These are phyloP conservation scores for Tricholoma saponaceum DNA, from an alignment of 768 basidiomycete species.

Conservation along the genomic window DNA sequence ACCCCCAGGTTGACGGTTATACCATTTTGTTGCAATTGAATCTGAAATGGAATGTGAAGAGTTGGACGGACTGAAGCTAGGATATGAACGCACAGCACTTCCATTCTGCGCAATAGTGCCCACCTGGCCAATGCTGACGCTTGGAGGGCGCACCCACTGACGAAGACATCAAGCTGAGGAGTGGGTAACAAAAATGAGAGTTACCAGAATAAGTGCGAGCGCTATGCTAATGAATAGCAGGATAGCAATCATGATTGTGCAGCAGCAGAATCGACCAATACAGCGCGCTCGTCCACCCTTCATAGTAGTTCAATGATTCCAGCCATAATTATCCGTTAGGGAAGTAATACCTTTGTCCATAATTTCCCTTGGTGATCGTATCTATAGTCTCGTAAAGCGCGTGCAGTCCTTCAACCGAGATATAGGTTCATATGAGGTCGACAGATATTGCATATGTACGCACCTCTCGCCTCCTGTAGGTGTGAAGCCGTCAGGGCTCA, in stretches of 20 bases:
- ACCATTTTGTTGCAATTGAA: constrained; percentile 39
- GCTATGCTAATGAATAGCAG: constrained; percentile 65
- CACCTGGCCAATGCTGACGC: constrained; percentile 53
- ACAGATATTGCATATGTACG: neutral
- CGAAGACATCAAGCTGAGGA: neutral
- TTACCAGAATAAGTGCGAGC: constrained; percentile 64
- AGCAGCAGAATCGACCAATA: constrained; percentile 70
- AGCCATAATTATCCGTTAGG: neutral
- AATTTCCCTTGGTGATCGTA: constrained; percentile 56
- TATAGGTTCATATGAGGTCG: neutral
- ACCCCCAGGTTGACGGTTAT: constrained; percentile 58
- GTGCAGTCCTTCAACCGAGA: constrained; percentile 27
- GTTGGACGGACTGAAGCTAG: neutral
- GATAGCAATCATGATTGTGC: constrained; percentile 61
- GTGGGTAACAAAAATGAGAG: constrained; percentile 15
- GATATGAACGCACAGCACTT: constrained; percentile 39
- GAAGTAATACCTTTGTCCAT: constrained; percentile 56
- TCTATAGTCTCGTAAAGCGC: constrained; percentile 48
- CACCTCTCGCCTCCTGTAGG: constrained; percentile 9
- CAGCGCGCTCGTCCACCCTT: constrained; percentile 62
- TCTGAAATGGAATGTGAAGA: constrained; percentile 10
- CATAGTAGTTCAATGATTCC: neutral
- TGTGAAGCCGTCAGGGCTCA: neutral
- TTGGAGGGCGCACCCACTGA: constrained; percentile 78
- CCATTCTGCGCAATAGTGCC: constrained; percentile 31